Base-by-base conservation (phyloP, 2,329 filamentous ascomycete genomes). In the Alternaria gaisen region DNA sequence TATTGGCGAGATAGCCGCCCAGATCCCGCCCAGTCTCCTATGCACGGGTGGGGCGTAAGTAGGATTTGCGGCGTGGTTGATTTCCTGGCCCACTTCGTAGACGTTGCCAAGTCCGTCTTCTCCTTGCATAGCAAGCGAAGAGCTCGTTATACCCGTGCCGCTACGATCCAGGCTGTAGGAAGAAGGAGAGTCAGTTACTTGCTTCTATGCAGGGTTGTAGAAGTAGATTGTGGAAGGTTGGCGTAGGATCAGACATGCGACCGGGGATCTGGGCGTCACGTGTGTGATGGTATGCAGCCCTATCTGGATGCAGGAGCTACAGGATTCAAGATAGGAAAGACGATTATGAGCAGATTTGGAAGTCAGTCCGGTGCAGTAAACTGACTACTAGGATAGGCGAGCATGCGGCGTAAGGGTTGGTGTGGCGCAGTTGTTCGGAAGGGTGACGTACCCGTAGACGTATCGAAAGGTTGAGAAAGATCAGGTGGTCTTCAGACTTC, bases 251-350 rank as follows among this genome's bases (percentile, higher is more conserved):
- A 53, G 28, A 11, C 5, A 43, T 22, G 12, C 24, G 32, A 36
- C n/a, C 43, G 53, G 53, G 24, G 24, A 30, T 47, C 41, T 50
- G 12, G 20, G 43, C 47, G 55, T 47, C 40, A 38, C 55, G 30
- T 44, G 30, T 44, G 46, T 52, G 20, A 36, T 34, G 24, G 28
- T 43, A 44, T 57, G 55, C 55, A 53, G 47, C 40, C 55, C 55
- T 57, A 53, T 53, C 40, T 44, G n/a, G 22, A 44, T 50, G 46
- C 46, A 50, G 30, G 22, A 36, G 12, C 22, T n/a, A 50, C 20
- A n/a, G 20, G 30, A 36, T 38, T 20, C 1, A 24, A 20, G 10
- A 26, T 10, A 10, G 20, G 16, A 48, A 30, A 48, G 8, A 1
- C 38, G 20, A 20, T 26, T 20, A 26, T 20, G 30, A 8, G 30